phyloP scores from a whole-genome alignment of 352 stramenopile species.

The Peronosclerospora sorghi region DNA sequence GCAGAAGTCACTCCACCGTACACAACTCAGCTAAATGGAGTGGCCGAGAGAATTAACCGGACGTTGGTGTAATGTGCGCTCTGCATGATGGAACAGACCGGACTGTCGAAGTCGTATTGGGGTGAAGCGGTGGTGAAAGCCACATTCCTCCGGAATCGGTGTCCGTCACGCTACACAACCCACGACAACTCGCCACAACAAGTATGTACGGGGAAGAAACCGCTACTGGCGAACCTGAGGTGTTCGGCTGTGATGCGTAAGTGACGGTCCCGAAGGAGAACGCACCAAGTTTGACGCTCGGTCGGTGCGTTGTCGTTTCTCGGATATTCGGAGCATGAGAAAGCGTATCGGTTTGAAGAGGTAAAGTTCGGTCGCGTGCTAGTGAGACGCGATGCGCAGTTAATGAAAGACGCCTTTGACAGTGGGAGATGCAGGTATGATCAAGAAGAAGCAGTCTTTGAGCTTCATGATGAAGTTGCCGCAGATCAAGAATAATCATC shows the following conservation, averaged over 20 bases:
- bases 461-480: background rate
- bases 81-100: slow-evolving; percentile 3
- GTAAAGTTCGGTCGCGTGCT: background rate
- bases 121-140: slow-evolving; percentile 1
- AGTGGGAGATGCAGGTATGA: background rate
- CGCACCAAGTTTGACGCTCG: slow-evolving; percentile 1
- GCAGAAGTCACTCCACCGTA: slow-evolving; percentile 11
- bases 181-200: background rate
- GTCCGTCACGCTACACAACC: too few relatives aligned
- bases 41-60: slow-evolving; percentile 6
- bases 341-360: background rate
- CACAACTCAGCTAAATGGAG: slow-evolving; percentile 10
- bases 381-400: background rate
- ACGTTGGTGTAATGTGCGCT: background rate
- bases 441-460: background rate
- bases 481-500: background rate
- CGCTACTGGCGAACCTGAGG: background rate
- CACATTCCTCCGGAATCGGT: slow-evolving; percentile 2
- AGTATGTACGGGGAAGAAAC: slow-evolving; percentile 1
- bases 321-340: background rate
- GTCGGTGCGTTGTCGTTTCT: slow-evolving; percentile 1
- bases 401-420: background rate
- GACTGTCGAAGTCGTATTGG: slow-evolving; percentile 2
- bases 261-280: background rate
- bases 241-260: background rate